Base-by-base conservation (phyloP, 1,284 basidiomycete genomes). In the Takashimella koratensis region DNA sequence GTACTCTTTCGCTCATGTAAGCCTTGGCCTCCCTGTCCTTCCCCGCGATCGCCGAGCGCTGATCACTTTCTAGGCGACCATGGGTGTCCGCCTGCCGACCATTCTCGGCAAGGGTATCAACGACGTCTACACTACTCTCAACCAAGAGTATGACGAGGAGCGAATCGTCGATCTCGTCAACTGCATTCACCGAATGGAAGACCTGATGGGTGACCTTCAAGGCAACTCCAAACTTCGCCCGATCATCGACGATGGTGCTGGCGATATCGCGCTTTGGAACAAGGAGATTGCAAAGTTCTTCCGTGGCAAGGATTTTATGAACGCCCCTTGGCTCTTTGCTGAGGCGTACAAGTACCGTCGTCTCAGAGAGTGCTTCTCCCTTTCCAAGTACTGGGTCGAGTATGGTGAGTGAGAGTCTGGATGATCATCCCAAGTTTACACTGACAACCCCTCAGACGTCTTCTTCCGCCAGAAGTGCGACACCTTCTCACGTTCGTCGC, bases 311-410 rank as follows among this genome's bases (percentile, higher is more conserved):
- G 88, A 94, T 74, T 98, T 96, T 69, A 95, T 96, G 90, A 94
- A 91, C 57, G 77, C 90, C 0, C 90, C 90, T 5, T 94, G 91
- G 92, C 78, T 95, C 21, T 95, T 95, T 66, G 95, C 95, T 46
- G 94, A 97, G 75, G 93, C 94, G 16, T 97, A 97, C 83, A 97
- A 97, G 78, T 97, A 97, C 77, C 88, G 94, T 67, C 86, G 92
- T 62, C 82, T 98, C 53, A 90, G 91, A 61, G 94, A 97, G 76
- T 94, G 90, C 78, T 98, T 98, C 78, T 92, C 88, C 60, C 80
- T 92, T 58, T 90, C 88, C 80, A 92, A 90, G 72, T 87, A 85
- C 77, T 98, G 92, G 91, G 83, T 82, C 58, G 83, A 87, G 65
- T 96, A 93, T 66, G 90, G 90, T 73, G 46, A 53, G 70, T 53